These are phyloP conservation scores for Anastatica hierochuntica DNA, from an alignment of 345 rosid species.

Conservation along the genomic window DNA sequence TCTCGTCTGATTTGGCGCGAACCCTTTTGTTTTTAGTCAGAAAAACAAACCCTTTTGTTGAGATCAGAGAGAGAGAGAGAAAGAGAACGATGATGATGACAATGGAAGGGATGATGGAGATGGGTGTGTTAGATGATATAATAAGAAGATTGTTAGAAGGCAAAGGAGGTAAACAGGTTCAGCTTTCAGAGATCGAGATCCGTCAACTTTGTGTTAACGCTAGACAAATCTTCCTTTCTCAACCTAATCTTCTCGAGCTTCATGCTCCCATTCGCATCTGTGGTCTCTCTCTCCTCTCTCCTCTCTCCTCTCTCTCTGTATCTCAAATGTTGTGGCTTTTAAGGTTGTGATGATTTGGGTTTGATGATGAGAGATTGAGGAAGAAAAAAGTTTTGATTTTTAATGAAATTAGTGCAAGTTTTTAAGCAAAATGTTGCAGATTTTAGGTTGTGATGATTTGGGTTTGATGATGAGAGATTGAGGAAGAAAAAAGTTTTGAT, in stretches of 20 bases:
- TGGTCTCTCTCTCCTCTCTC: slow-evolving; percentile 37
- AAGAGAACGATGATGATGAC: slow-evolving; percentile 36
- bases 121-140: slow-evolving; percentile 77
- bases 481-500: no score
- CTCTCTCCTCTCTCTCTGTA: neutral
- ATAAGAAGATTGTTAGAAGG: slow-evolving; percentile 87
- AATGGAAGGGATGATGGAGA: slow-evolving; percentile 72
- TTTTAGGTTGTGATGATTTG: neutral
- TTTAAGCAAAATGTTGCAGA: neutral
- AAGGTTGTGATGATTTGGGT: neutral
- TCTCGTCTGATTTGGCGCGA: slow-evolving; percentile 11
- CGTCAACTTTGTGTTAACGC: slow-evolving; percentile 95
- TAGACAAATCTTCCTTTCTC: slow-evolving; percentile 81
- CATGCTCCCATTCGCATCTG: slow-evolving; percentile 85
- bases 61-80: neutral
- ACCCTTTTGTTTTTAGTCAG: slow-evolving; percentile 10
- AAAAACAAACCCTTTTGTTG: neutral
- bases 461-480: neutral
- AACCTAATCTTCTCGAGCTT: slow-evolving; percentile 74
- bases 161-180: slow-evolving; percentile 87
- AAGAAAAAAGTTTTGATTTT: no score
- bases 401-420: no score
- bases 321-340: neutral
- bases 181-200: slow-evolving; percentile 94
- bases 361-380: no score